Percentiles rank a stretch among this genome's conserved stretches.
Conservation (phyloP, 192 early-diverging fungal genomes). For the Coemansia reversa region DNA sequence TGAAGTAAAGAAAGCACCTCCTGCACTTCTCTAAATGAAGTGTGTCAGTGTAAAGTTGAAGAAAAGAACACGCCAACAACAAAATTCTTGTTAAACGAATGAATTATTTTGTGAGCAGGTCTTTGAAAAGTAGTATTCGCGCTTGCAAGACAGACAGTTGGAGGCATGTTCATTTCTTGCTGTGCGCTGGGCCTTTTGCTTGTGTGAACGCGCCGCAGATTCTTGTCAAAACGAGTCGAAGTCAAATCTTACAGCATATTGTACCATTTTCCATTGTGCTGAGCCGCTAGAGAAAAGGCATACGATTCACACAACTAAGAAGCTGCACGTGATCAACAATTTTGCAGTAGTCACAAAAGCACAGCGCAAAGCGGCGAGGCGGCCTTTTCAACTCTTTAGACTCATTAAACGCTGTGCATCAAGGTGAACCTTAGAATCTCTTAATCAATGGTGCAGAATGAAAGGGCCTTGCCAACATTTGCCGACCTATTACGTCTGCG, state of each 20-base stretch:
- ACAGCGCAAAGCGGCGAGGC: not conserved
- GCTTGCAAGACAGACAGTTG: not conserved
- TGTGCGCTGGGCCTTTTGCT: not conserved
- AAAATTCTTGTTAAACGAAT: not conserved
- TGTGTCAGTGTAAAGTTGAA: not conserved
- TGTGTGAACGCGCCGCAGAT: not conserved
- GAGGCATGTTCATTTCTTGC: too few species aligned
- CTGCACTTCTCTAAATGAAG: not conserved
- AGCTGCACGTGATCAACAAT: not conserved
- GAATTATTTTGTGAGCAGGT: not conserved
- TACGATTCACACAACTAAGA: not conserved
- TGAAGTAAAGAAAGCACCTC: constrained; percentile 1
- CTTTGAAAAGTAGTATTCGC: not conserved
- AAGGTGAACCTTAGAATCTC: not conserved
- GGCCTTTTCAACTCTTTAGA: not conserved
- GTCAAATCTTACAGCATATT: not conserved
- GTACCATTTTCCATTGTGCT: not conserved
- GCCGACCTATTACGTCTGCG: constrained; percentile 45
- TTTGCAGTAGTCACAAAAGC: not conserved
- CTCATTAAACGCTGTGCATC: not conserved
- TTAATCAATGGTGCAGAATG: not conserved
- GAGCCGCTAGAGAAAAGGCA: not conserved
- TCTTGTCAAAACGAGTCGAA: not conserved
- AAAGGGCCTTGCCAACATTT: constrained; percentile 27
- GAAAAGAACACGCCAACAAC: not conserved